phyloP scores from a whole-genome alignment of 192 early-diverging fungal species.

The Piromyces finnis region DNA sequence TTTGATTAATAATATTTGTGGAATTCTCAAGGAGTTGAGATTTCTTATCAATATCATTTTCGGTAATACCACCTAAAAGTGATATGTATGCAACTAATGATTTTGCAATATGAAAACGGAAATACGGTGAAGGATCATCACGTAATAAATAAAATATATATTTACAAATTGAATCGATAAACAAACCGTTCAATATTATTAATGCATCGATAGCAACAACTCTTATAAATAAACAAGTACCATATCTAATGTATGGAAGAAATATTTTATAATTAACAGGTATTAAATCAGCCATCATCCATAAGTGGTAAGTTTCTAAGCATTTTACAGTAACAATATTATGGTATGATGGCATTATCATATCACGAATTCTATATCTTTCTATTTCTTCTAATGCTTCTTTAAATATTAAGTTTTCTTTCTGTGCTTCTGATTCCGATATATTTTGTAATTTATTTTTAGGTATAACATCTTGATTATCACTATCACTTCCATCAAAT shows the following conservation, averaged over 20 bases:
- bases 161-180: conserved; percentile 8
- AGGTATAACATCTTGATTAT: not conserved
- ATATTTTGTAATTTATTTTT: not conserved
- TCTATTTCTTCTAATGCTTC: conserved; percentile 53
- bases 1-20: not conserved
- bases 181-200: conserved; percentile 49
- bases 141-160: conserved; percentile 44
- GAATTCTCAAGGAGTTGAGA: not conserved
- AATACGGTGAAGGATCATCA: conserved; percentile 37
- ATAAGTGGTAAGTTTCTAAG: conserved; percentile 28
- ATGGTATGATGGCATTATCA: conserved; percentile 68
- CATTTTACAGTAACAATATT: conserved; percentile 68
- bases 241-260: conserved; percentile 50
- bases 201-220: conserved; percentile 55
- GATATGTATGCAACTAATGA: conserved; percentile 5
- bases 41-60: conserved; percentile 8
- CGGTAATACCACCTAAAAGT: not conserved
- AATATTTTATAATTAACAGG: conserved; percentile 51
- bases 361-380: conserved; percentile 56
- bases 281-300: conserved; percentile 46
- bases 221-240: conserved; percentile 54
- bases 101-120: conserved; percentile 35
- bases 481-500: conserved; percentile 60
- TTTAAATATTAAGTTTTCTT: conserved; percentile 6
- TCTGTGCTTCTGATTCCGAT: not conserved